Percentiles rank a stretch among this genome's conserved stretches.
These are phyloP conservation scores for Pythium brachiatum DNA, from an alignment of 352 stramenopile genomes.

Conservation along the genomic window DNA sequence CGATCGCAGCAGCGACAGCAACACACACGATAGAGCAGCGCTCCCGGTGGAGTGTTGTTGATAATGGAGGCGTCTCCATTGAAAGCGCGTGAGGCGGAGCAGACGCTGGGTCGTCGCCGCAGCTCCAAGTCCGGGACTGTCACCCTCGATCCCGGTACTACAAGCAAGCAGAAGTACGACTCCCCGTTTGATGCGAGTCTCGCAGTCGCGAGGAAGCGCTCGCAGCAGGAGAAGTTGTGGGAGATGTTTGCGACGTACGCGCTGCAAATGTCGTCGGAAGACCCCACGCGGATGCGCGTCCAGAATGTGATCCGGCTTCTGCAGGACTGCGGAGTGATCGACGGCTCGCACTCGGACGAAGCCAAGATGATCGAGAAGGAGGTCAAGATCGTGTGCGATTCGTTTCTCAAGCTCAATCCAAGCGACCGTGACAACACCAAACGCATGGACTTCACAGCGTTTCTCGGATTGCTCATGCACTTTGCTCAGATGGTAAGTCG, in stretches of 20 bases:
- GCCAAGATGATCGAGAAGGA: constrained; percentile 71
- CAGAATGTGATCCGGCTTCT: constrained; percentile 69
- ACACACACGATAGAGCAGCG: neutral
- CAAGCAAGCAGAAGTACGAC: constrained; percentile 36
- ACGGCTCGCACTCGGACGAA: constrained; percentile 43
- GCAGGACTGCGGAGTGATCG: constrained; percentile 74
- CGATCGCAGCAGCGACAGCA: neutral
- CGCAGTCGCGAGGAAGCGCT: constrained; percentile 42
- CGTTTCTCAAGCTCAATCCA: constrained; percentile 59
- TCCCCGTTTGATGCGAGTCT: constrained; percentile 69
- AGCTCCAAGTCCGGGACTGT: neutral
- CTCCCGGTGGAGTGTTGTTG: no score
- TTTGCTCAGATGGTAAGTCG: constrained; percentile 63
- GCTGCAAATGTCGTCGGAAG: constrained; percentile 71
- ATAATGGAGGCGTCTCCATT: constrained; percentile 4
- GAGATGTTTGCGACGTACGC: constrained; percentile 77
- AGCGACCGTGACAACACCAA: constrained; percentile 58
- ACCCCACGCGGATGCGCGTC: constrained; percentile 69
- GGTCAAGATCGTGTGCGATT: constrained; percentile 72
- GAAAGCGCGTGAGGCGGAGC: constrained; percentile 5
- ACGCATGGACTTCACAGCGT: constrained; percentile 69
- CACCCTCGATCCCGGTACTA: neutral
- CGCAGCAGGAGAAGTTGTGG: constrained; percentile 73
- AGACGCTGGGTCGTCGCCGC: constrained; percentile 5
- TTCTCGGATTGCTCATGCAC: constrained; percentile 61